Base-by-base conservation (phyloP, 495 filamentous ascomycete genomes). In the Neohortaea acidophila region DNA sequence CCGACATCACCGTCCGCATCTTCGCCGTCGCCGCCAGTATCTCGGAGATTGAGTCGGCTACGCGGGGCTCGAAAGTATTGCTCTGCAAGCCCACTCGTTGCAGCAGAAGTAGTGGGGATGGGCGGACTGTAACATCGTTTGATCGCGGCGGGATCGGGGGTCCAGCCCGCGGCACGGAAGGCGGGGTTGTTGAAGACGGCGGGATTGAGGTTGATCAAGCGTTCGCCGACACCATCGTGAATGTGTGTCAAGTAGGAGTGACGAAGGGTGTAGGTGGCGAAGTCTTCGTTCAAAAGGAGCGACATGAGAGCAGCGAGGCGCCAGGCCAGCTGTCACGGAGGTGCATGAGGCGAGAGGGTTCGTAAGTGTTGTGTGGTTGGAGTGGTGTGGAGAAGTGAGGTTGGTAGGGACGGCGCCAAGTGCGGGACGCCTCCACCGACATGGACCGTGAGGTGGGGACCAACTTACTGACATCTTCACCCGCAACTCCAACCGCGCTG, bases 121-220 rank as follows among this genome's bases (percentile, higher is more conserved):
- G 91, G 89, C 10, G 89, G 89, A 4, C 87, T 94, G 54, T 97
- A 86, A 21, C 84, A 91, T 39, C 89, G 73, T 55, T 91, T 92
- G 51, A 87, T 74, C 43, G 81, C 73, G 9, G 73, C 63, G 3
- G 78, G 68, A 47, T 81, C 80, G 21, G 78, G 61, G 21, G 77
- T 74, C 91, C 91, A 96, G 50, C 91, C 89, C 30, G 87, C 86
- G 22, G 84, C 77, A 54, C 89, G 87, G 63, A 94, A 96, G 34
- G 84, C 84, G n/a, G 84, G 81, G 17, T 83, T 79, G 53, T 94
- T 96, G 43, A 97, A 72, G 41, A 94, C 75, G 44, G 76, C 68
- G 48, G 85, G 77, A 57, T 96, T 87, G 43, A 97, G 73, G 26
- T 79, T 89, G 53, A 97, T 92, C 14, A 97, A 70, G 25, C 89